These are phyloP conservation scores for Tricholoma matsutake DNA, from an alignment of 768 basidiomycete genomes.

Conservation along the genomic window DNA sequence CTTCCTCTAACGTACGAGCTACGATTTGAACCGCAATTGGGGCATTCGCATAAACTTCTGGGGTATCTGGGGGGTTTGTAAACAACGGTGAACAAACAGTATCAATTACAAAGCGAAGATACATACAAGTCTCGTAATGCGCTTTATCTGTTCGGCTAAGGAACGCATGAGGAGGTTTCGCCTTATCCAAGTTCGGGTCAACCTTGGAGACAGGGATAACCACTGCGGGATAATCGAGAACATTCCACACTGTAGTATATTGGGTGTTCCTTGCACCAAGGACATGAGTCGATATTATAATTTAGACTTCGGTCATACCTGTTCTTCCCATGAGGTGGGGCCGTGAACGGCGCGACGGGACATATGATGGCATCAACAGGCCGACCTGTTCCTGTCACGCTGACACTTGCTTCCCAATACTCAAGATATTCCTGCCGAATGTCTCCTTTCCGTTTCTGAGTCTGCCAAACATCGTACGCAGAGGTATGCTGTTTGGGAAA, in stretches of 20 bases:
- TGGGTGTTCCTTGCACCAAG: constrained; percentile 33
- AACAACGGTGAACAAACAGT: background rate
- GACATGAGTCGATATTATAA: constrained; percentile 3
- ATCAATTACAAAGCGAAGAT: background rate
- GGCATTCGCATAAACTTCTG: constrained; percentile 49
- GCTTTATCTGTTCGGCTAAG: constrained; percentile 43
- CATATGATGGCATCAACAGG: constrained; percentile 75
- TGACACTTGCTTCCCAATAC: constrained; percentile 55
- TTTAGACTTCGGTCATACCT: constrained; percentile 32
- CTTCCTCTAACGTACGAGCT: constrained; percentile 71
- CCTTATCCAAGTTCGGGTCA: constrained; percentile 49
- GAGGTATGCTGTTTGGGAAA: constrained; percentile 2
- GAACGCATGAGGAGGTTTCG: constrained; percentile 45
- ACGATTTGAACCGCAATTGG: constrained; percentile 67
- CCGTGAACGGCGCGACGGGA: constrained; percentile 57
- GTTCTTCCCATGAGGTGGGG: constrained; percentile 61
- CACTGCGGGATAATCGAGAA: constrained; percentile 61
- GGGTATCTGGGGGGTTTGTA: constrained; percentile 46
- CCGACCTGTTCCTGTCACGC: constrained; percentile 59
- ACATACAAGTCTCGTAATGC: constrained; percentile 54
- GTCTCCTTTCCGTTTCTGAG: constrained; percentile 48
- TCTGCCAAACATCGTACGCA: constrained; percentile 67
- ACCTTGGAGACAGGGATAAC: constrained; percentile 65
- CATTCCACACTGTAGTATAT: constrained; percentile 67
- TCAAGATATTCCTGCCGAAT: constrained; percentile 57